These are phyloP conservation scores for Taphrina populina DNA, from an alignment of 1,139 yeast species.

Conservation along the genomic window DNA sequence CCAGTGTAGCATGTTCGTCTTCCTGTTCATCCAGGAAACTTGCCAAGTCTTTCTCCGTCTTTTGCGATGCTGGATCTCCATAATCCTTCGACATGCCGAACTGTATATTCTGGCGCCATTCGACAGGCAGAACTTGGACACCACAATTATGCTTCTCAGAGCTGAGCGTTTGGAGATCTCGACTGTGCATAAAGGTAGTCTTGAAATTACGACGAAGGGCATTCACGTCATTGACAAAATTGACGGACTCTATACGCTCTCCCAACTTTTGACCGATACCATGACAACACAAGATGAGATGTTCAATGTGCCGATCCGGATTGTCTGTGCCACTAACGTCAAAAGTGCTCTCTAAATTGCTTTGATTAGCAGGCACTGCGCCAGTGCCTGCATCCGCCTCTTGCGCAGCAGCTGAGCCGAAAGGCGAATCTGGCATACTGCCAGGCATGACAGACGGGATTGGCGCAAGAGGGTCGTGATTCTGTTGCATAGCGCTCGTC, in stretches of 20 bases:
- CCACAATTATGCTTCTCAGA: slow-evolving; percentile 40
- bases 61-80: slow-evolving; percentile 13
- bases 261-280: slow-evolving; percentile 93
- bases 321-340: slow-evolving; percentile 32
- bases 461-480: background rate
- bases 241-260: slow-evolving; percentile 71
- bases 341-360: slow-evolving; percentile 42
- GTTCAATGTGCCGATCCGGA: slow-evolving; percentile 60
- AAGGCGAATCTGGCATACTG: slow-evolving; percentile 25
- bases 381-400: slow-evolving; percentile 33
- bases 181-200: slow-evolving; percentile 39
- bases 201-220: slow-evolving; percentile 53
- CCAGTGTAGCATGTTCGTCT: slow-evolving; percentile 58
- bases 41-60: slow-evolving; percentile 38
- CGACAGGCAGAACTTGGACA: slow-evolving; percentile 40
- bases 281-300: slow-evolving; percentile 79
- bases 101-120: slow-evolving; percentile 42
- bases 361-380: slow-evolving; percentile 28
- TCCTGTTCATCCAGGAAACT: slow-evolving; percentile 27
- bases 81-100: slow-evolving; percentile 38
- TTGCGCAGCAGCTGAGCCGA: slow-evolving; percentile 35
- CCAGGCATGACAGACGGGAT: slow-evolving; percentile 27
- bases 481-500: background rate
- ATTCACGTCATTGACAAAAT: slow-evolving; percentile 83
- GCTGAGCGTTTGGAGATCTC: slow-evolving; percentile 41